Evolutionary conservation across 1,284 basidiomycete genomes (phyloP), one percentile per base, ranked within the genome.

Genomic region (Cerioporus squamosus): DNA sequence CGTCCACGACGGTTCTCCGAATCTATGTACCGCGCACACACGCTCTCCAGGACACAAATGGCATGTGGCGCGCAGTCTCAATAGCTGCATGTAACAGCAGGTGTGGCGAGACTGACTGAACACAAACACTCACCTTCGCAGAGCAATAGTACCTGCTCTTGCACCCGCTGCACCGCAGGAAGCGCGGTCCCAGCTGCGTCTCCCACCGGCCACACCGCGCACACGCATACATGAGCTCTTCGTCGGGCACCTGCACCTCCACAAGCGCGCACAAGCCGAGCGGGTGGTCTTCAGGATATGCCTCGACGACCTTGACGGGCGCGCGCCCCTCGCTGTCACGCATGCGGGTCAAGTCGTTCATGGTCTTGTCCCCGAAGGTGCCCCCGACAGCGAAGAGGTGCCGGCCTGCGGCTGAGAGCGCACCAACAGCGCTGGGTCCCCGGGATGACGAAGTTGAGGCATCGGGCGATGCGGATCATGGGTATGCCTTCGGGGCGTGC

Each of bases 161-260:
- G 44, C 57, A 59, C 26, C 48, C 29, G 4, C 43, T 52, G 29
- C 57, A 59, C 12, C 52, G 52, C 33, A 26, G 33, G 48, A 59
- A 59, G 20, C 57, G 57, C 38, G 52, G 57, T 2, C 20, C 43
- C 9, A n/a, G 23, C 14, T 44, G 44, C 44, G 44, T 38, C 57
- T 58, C 56, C 56, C 56, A 58, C 31, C 38, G 18, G 6, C 56
- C 56, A 40, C 56, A 58, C 23, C 56, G 56, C 9, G 56, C 56
- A 24, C 56, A 58, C 33, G 40, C 51, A 17, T 42, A 43, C 49
- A 23, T 23, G 38, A 40, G 23, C 39, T 51, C 49, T 8, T 29
- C 40, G 14, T 40, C 36, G 23, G 49, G 38, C 15, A 51, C 31
- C 22, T 15, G 14, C 12, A 51, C 38, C 36, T 51, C 49, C 18